Conservation (phyloP, 169 alveolate species). For the Eimeria necatrix region DNA sequence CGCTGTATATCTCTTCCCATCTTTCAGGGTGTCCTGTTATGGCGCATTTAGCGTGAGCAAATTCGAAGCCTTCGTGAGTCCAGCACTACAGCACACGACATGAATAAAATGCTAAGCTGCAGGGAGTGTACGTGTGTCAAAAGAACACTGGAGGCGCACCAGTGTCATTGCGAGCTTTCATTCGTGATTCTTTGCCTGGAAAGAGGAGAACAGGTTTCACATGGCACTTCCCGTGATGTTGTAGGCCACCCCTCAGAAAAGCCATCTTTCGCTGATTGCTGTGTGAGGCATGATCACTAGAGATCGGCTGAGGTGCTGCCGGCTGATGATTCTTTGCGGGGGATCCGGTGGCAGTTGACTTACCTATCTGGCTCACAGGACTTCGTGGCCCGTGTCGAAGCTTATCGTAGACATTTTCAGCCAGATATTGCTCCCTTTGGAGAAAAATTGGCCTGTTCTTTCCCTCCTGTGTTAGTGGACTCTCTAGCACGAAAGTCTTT, state of each 20-base stretch:
- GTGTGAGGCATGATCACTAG: not conserved
- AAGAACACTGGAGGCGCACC: not conserved
- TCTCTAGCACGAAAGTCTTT: not conserved
- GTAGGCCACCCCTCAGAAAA: not conserved
- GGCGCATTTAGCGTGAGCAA: not conserved
- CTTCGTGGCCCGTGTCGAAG: not conserved
- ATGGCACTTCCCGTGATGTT: not conserved
- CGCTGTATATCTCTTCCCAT: conserved; percentile 55
- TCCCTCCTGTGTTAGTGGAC: not conserved
- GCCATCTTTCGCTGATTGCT: not conserved
- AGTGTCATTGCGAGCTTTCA: not conserved
- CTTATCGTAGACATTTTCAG: too few relatives aligned
- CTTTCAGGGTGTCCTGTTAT: conserved; percentile 48
- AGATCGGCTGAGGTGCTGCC: not conserved
- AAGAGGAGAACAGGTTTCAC: not conserved
- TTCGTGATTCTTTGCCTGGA: conserved; percentile 8
- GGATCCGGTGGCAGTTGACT: not conserved
- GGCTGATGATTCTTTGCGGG: not conserved
- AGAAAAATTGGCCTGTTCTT: not conserved
- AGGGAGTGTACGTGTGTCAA: not conserved
- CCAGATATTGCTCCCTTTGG: not conserved
- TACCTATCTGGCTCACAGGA: not conserved
- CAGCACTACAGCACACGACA: not conserved
- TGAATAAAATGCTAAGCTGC: not conserved
- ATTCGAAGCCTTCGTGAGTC: too few relatives aligned